A percentile compares a stretch with the other conserved stretches of the same genome.
Conservation (phyloP, 2,329 filamentous ascomycete species). For the Fusarium equiseti region DNA sequence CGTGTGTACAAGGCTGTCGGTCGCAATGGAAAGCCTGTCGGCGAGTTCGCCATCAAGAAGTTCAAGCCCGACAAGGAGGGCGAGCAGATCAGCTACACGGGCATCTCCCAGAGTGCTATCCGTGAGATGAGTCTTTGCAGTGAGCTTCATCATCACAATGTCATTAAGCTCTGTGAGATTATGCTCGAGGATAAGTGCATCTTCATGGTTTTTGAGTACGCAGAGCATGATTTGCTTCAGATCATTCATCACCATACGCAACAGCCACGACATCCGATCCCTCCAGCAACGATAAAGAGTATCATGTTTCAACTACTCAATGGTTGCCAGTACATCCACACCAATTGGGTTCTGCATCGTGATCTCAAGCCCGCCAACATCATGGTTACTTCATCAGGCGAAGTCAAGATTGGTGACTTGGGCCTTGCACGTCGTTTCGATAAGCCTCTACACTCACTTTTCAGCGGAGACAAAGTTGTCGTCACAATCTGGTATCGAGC, state of each 20-base stretch:
- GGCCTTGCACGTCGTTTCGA: conserved; percentile 93
- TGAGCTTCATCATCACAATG: conserved; percentile 87
- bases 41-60: conserved; percentile 98
- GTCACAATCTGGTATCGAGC: conserved; percentile 99
- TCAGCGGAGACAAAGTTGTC: conserved; percentile 95
- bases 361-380: conserved; percentile 99
- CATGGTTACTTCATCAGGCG: conserved; percentile 91
- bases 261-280: conserved; percentile 87
- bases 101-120: conserved; percentile 96
- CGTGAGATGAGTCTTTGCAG: conserved; percentile 98
- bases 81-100: conserved; percentile 93
- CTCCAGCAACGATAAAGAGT: conserved; percentile 87
- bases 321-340: conserved; percentile 92
- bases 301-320: conserved; percentile 97
- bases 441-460: conserved; percentile 92
- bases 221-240: conserved; percentile 95
- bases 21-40: conserved; percentile 65
- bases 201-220: conserved; percentile 99
- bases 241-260: conserved; percentile 99
- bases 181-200: conserved; percentile 99
- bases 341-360: conserved; percentile 96
- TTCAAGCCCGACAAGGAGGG: conserved; percentile 99
- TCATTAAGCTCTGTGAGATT: conserved; percentile 92
- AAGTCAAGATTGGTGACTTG: conserved; percentile 94
- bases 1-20: conserved; percentile 95